A percentile compares a stretch with the other conserved stretches of the same genome.
Evolutionary conservation across 2,329 filamentous ascomycete species (phyloP).

Genomic region (Aspergillus hiratsukae): DNA sequence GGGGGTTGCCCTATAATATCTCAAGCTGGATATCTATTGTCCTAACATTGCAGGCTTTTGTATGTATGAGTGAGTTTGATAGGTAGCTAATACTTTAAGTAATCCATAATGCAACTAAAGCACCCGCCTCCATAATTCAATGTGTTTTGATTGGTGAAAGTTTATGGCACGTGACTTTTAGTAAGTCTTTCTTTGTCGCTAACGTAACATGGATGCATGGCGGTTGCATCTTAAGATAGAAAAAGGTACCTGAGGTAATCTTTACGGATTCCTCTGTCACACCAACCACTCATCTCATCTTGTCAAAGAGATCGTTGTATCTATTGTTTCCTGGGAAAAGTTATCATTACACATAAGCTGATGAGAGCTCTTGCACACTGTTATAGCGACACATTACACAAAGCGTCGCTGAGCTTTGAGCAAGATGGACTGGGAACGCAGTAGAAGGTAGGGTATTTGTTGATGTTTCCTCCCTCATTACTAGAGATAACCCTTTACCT

Average conservation of each 20-base stretch:
- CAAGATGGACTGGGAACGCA: constrained; percentile 40
- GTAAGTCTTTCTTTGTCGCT: too few relatives aligned
- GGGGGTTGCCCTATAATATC: too few relatives aligned
- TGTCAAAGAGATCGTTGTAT: not conserved
- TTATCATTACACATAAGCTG: not conserved
- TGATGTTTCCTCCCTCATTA: not conserved
- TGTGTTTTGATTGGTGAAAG: too few relatives aligned
- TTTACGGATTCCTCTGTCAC: not conserved
- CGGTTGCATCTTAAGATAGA: not conserved
- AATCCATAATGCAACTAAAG: too few relatives aligned
- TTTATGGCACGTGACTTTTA: too few relatives aligned
- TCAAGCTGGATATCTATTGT: too few relatives aligned
- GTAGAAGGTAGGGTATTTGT: constrained; percentile 35
- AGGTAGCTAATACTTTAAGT: too few relatives aligned
- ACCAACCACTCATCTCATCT: not conserved
- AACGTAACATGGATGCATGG: too few relatives aligned
- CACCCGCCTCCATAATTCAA: too few relatives aligned
- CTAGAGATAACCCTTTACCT: constrained; percentile 2
- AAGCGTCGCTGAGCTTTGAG: not conserved
- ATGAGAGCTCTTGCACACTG: not conserved
- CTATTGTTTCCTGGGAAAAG: not conserved
- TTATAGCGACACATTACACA: not conserved
- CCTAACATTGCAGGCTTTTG: too few relatives aligned
- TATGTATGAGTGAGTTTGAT: too few relatives aligned
- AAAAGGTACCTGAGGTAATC: too few relatives aligned